Conservation (phyloP, 306 rosid genomes). For the Prunus mongolica region DNA sequence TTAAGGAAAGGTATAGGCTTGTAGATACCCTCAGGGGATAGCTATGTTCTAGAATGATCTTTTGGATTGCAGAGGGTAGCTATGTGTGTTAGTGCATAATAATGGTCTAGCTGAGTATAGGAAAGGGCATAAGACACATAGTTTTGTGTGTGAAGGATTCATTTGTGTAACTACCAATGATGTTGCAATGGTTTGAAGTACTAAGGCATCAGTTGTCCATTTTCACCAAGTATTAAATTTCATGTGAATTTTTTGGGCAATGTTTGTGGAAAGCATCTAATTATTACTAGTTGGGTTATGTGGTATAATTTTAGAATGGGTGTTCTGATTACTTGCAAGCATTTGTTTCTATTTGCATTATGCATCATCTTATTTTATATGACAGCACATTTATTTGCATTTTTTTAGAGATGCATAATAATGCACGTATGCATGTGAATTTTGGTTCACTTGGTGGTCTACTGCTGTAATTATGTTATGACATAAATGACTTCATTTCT, state of each 20-base stretch:
- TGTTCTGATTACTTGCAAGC: background rate
- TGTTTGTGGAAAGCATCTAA: background rate
- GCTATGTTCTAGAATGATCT: background rate
- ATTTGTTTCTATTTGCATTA: background rate
- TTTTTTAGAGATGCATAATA: background rate
- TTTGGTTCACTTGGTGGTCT: background rate
- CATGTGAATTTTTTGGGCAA: background rate
- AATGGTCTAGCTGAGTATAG: background rate
- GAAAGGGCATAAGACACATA: background rate
- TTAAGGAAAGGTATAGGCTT: background rate
- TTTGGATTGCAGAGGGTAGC: background rate
- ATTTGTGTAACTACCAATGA: background rate
- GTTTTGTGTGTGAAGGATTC: background rate
- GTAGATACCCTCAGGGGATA: background rate
- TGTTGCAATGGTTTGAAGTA: too few species aligned
- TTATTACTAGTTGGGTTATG: background rate
- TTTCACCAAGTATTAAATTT: too few species aligned
- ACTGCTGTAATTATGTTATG: background rate
- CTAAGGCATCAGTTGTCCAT: too few species aligned
- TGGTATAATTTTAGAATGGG: background rate
- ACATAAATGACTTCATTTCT: conserved; percentile 14
- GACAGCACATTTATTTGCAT: background rate
- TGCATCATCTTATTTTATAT: background rate
- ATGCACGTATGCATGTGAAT: background rate
- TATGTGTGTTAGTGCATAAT: background rate